A percentile compares a stretch with the other conserved stretches of the same genome.
Evolutionary conservation across 345 rosid genomes (phyloP).

Genomic region (Gossypium rotundifolium): DNA sequence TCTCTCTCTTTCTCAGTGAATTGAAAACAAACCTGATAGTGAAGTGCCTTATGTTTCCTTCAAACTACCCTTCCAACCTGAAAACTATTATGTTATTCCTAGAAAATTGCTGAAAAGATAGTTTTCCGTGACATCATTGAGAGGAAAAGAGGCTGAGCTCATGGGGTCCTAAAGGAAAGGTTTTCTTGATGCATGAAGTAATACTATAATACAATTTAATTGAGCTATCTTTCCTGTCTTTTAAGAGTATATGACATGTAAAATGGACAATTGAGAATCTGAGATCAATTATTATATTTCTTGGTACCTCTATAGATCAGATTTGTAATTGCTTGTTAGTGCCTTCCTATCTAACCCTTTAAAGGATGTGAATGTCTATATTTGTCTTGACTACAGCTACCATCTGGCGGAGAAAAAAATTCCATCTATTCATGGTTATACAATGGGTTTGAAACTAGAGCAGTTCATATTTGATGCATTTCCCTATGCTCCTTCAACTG

Average conservation of each 20-base stretch:
- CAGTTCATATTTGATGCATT: slow-evolving; percentile 94
- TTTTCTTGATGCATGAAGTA: background rate
- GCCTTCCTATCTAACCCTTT: background rate
- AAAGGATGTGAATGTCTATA: slow-evolving; percentile 10
- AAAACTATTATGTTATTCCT: background rate
- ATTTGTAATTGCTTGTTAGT: background rate
- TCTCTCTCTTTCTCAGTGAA: background rate
- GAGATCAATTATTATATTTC: background rate
- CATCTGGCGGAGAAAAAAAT: slow-evolving; percentile 97
- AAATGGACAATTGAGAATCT: background rate
- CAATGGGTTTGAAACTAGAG: slow-evolving; percentile 80
- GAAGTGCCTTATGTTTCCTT: background rate
- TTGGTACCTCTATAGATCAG: no score
- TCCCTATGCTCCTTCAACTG: slow-evolving; percentile 96
- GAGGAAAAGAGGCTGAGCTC: background rate
- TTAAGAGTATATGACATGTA: background rate
- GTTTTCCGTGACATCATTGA: background rate
- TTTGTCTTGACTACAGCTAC: slow-evolving; percentile 41
- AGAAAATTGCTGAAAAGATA: background rate
- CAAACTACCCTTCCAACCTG: background rate
- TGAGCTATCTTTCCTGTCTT: background rate
- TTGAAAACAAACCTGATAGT: background rate
- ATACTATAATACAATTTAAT: background rate
- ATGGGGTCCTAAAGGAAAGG: background rate
- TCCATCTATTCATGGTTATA: slow-evolving; percentile 75